A percentile compares a stretch with the other conserved stretches of the same genome.
phyloP scores from a whole-genome alignment of 2,329 filamentous ascomycete genomes.

The Penicillium sp. region DNA sequence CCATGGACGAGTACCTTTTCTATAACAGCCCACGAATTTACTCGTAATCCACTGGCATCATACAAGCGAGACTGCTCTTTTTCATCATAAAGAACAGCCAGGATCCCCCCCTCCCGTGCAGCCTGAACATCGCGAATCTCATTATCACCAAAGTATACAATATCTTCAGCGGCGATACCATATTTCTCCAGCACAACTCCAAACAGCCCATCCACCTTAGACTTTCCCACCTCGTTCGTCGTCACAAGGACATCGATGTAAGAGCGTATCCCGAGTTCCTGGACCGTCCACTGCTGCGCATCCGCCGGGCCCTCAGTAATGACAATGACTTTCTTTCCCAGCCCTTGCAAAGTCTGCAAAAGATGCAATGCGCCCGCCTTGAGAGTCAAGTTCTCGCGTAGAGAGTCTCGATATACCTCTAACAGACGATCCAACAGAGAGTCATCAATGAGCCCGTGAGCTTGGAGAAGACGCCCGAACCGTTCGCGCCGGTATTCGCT shows the following conservation, averaged over 20 bases:
- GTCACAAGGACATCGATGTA: too few species aligned
- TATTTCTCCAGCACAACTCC: conserved; percentile 15
- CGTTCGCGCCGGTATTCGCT: conserved; percentile 45
- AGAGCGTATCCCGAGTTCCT: too few species aligned
- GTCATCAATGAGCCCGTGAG: conserved; percentile 11
- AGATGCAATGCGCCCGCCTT: conserved; percentile 41
- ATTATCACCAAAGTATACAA: conserved; percentile 32
- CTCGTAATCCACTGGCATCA: conserved; percentile 4
- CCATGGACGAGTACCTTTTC: conserved; percentile 7
- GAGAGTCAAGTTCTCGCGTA: conserved; percentile 26
- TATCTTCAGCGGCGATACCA: conserved; percentile 18
- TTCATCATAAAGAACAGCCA: conserved; percentile 26
- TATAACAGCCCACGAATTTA: conserved; percentile 13
- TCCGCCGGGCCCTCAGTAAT: conserved; percentile 51
- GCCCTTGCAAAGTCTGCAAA: conserved; percentile 32
- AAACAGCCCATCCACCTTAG: conserved; percentile 37
- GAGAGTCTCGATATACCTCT: conserved; percentile 11
- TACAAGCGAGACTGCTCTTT: background rate
- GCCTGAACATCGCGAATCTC: conserved; percentile 26
- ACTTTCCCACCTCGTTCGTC: conserved; percentile 29
- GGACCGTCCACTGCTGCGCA: conserved; percentile 46
- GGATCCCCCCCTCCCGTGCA: conserved; percentile 23
- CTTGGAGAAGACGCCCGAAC: conserved; percentile 35
- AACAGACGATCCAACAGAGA: conserved; percentile 10
- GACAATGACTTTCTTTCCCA: conserved; percentile 43